Evolutionary conservation across 2,329 filamentous ascomycete species (phyloP).

Genomic region (Aspergillus fischeri): DNA sequence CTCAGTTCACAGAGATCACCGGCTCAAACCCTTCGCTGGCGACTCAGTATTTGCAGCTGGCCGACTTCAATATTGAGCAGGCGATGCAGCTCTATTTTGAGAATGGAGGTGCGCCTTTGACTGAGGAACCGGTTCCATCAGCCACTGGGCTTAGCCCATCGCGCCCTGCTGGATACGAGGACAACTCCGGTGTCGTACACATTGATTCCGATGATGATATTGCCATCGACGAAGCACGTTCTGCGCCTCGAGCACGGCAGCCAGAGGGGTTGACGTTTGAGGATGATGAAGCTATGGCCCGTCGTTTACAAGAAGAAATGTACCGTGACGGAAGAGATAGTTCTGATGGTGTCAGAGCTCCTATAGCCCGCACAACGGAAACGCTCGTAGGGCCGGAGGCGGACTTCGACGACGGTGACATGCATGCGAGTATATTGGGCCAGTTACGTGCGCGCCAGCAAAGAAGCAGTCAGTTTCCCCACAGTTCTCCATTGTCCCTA

Average conservation of each 20-base stretch:
- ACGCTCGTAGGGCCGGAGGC: conserved; percentile 74
- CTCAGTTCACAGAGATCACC: conserved; percentile 78
- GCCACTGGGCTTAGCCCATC: conserved; percentile 19
- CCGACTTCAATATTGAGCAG: conserved; percentile 77
- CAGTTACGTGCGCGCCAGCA: conserved; percentile 53
- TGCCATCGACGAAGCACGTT: conserved; percentile 37
- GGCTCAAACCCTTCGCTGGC: conserved; percentile 69
- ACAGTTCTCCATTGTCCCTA: not conserved
- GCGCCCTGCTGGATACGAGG: conserved; percentile 44
- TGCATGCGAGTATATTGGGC: conserved; percentile 61
- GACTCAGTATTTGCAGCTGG: conserved; percentile 75
- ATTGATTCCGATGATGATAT: conserved; percentile 74
- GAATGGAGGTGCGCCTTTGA: conserved; percentile 62
- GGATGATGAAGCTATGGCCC: conserved; percentile 90
- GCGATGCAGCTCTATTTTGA: conserved; percentile 89
- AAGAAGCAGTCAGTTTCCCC: conserved; percentile 30
- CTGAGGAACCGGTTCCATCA: conserved; percentile 49
- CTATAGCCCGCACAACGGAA: conserved; percentile 86
- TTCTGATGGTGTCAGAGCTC: conserved; percentile 71
- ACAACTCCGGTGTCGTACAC: conserved; percentile 61
- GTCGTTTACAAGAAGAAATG: conserved; percentile 85
- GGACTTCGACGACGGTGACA: conserved; percentile 51
- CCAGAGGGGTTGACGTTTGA: conserved; percentile 58
- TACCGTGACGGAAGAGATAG: conserved; percentile 57
- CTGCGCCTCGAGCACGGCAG: conserved; percentile 30